Base-by-base conservation (phyloP, 306 rosid genomes). In the Coriaria nepalensis region DNA sequence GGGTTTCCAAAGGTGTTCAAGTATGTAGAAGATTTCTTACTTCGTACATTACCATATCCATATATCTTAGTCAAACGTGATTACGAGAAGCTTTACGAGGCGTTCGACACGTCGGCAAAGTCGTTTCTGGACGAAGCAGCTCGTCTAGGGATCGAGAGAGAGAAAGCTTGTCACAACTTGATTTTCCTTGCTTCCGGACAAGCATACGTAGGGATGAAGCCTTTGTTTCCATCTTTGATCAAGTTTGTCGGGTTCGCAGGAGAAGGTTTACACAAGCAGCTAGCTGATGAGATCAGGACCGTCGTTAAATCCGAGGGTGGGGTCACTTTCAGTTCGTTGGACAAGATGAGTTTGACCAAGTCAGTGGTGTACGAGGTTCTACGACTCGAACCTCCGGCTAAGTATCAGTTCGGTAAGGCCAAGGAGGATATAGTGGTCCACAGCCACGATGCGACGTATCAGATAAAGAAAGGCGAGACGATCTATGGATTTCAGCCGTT, bases 391-490 rank as follows among this genome's bases (percentile, higher is more conserved):
- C 93, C 95, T 2, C 87, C 87, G 2, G 87, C 81, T 0, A 82
- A 87, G 7, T 81, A 39, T 52, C 93, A 81, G 53, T 85, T 75
- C 66, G 95, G 59, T 0, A 71, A 60, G 48, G 95, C 93, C 7
- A 81, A 72, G 68, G 68, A 73, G 49, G 82, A 85, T 51, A 33
- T 81, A 6, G 68, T 81, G 53, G 56, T 81, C 33, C 51, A 49
- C 2, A 78, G 77, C 39, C 93, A 81, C 33, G 82, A 76, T 40
- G 79, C 76, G 0, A 12, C 74, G 2, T 86, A 52, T 55, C 38
- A 73, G 82, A 72, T 81, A 64, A 78, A 78, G 75, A 76, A 71
- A 38, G 87, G 93, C 0, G 87, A 86, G 52, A 78, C 69, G 82
- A 49, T 86, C 38, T 81, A 81, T 33, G 95, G 87, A 44, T 81